Conservation (phyloP, 352 stramenopile genomes). For the Thalassiosira exigua region DNA sequence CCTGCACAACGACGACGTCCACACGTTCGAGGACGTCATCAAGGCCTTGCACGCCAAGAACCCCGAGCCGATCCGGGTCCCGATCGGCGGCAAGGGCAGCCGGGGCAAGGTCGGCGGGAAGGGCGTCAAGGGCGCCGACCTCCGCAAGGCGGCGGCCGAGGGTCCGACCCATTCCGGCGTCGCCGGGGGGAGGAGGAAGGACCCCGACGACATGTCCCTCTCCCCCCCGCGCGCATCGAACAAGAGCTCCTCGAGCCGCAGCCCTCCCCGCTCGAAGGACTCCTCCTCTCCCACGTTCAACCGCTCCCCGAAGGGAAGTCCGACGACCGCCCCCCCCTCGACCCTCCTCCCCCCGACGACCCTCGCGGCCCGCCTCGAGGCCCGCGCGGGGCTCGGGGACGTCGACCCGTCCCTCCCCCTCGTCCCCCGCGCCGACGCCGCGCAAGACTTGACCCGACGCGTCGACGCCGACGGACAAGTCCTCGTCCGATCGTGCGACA, state of each 20-base stretch:
- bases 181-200: not conserved
- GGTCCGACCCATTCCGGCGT: not conserved
- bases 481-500: constrained; percentile 64
- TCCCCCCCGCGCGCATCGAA: not conserved
- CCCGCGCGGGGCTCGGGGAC: constrained; percentile 3
- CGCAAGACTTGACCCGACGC: constrained; percentile 72
- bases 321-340: not conserved
- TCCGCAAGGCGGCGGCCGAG: constrained; percentile 1
- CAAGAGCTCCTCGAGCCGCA: constrained; percentile 6
- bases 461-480: constrained; percentile 84
- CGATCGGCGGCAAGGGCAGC: constrained; percentile 85
- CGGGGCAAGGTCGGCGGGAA: constrained; percentile 47
- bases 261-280: constrained; percentile 19
- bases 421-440: constrained; percentile 48
- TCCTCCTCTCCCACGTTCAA: constrained; percentile 16
- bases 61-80: constrained; percentile 21
- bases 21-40: constrained; percentile 97
- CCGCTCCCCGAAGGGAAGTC: not conserved
- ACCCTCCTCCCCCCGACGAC: not conserved
- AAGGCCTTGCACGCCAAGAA: constrained; percentile 84
- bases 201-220: not conserved
- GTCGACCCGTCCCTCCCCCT: constrained; percentile 51
- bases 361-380: not conserved
- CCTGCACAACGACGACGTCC: constrained; percentile 98
- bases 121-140: constrained; percentile 34